Evolutionary conservation across 371 early-diverging fungal genomes (phyloP).

Genomic region (Mortierella sp.): DNA sequence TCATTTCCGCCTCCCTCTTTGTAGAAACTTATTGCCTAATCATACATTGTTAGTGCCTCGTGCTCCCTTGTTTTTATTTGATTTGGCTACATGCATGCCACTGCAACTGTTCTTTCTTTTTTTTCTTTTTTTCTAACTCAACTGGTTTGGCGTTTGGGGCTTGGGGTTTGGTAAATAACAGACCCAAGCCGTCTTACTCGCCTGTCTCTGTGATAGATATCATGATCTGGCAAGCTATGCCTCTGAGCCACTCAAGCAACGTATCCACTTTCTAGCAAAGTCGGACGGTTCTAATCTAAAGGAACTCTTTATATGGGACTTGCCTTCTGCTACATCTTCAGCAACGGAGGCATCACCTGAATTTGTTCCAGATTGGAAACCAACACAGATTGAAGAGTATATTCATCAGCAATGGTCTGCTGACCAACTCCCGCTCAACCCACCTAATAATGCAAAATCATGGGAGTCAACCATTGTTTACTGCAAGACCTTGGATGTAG

Average conservation of each 20-base stretch:
- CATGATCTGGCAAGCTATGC: slow-evolving; percentile 46
- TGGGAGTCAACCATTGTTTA: slow-evolving; percentile 29
- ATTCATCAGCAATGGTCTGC: slow-evolving; percentile 40
- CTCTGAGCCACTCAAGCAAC: slow-evolving; percentile 43
- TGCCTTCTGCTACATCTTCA: slow-evolving; percentile 4
- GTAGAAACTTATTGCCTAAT: slow-evolving; percentile 8
- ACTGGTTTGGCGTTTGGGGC: background rate
- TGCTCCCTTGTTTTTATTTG: slow-evolving; percentile 3
- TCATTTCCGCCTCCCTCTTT: background rate
- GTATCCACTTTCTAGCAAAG: slow-evolving; percentile 42
- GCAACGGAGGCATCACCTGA: background rate
- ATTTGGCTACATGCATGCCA: background rate
- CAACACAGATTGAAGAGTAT: slow-evolving; percentile 19
- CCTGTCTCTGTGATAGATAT: slow-evolving; percentile 32
- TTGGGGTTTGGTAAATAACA: background rate
- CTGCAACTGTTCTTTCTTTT: background rate
- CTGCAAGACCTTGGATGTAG: slow-evolving; percentile 26
- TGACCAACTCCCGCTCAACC: slow-evolving; percentile 39
- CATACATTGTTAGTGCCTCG: slow-evolving; percentile 5
- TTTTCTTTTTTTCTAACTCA: background rate
- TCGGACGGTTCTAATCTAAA: slow-evolving; percentile 44
- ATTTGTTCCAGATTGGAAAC: background rate
- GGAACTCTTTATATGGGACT: slow-evolving; percentile 41
- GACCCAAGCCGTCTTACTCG: slow-evolving; percentile 28
- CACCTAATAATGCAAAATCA: slow-evolving; percentile 16